phyloP scores from a whole-genome alignment of 1,139 yeast genomes.

The Geotrichum citri-aurantii region DNA sequence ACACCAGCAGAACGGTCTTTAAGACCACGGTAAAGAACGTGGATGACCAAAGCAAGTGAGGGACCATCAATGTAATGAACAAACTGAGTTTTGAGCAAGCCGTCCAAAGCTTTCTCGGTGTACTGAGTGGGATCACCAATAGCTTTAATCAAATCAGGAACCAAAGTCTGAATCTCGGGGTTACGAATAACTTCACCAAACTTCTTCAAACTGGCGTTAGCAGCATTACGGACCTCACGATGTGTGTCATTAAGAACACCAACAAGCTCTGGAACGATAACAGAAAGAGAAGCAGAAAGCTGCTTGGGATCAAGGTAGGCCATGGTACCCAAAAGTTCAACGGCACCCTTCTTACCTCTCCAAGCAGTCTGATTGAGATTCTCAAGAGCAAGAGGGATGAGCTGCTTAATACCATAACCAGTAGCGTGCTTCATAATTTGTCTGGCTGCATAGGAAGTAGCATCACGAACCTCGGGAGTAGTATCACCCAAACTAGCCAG shows the following conservation, averaged over 20 bases:
- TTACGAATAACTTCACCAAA: constrained; percentile 97
- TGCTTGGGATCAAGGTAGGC: constrained; percentile 95
- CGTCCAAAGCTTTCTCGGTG: constrained; percentile 84
- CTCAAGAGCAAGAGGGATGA: constrained; percentile 84
- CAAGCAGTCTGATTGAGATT: constrained; percentile 87
- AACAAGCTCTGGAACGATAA: constrained; percentile 92
- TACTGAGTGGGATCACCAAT: constrained; percentile 91
- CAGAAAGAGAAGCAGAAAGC: constrained; percentile 78
- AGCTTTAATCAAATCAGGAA: constrained; percentile 84
- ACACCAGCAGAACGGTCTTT: constrained; percentile 86
- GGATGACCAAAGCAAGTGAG: constrained; percentile 88
- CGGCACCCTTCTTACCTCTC: constrained; percentile 97
- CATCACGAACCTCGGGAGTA: constrained; percentile 77
- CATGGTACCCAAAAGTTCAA: constrained; percentile 93
- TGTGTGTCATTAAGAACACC: constrained; percentile 93
- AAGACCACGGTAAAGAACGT: constrained; percentile 94
- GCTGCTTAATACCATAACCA: constrained; percentile 81
- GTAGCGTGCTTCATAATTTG: constrained; percentile 88
- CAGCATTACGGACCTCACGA: constrained; percentile 93
- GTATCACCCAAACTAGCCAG: constrained; percentile 80
- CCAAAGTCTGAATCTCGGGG: constrained; percentile 89
- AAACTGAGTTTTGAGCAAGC: constrained; percentile 82
- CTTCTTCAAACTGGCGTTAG: constrained; percentile 78
- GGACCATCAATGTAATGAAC: constrained; percentile 98
- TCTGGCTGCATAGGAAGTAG: constrained; percentile 83